These are phyloP conservation scores for Prunus salicina DNA, from an alignment of 306 rosid genomes.

Conservation along the genomic window DNA sequence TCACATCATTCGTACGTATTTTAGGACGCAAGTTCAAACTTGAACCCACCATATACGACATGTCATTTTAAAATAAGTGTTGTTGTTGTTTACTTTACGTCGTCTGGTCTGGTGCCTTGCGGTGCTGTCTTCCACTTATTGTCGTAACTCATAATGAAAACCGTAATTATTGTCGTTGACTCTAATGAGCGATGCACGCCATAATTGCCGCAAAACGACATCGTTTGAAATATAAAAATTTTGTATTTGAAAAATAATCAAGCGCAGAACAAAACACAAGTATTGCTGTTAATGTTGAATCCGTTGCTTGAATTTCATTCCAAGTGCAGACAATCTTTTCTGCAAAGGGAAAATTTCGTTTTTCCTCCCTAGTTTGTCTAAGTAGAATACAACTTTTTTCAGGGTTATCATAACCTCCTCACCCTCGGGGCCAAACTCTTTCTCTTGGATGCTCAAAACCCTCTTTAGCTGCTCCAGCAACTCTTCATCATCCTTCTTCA, in stretches of 20 bases:
- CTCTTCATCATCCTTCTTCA: constrained; percentile 47
- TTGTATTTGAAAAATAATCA: too few species aligned
- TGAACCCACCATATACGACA: neutral
- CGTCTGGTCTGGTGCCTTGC: neutral
- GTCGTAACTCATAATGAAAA: neutral
- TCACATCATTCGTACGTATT: neutral
- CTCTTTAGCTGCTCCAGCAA: constrained; percentile 60
- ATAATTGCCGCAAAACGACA: neutral
- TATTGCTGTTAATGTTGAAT: constrained; percentile 35
- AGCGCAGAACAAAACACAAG: neutral
- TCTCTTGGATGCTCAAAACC: constrained; percentile 73
- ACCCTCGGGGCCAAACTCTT: constrained; percentile 66
- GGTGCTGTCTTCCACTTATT: neutral
- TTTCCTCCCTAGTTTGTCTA: constrained; percentile 68
- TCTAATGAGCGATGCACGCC: neutral
- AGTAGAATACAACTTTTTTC: constrained; percentile 60
- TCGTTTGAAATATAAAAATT: too few species aligned
- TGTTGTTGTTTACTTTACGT: neutral
- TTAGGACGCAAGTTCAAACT: neutral
- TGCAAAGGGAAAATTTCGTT: constrained; percentile 60
- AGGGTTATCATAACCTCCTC: constrained; percentile 66
- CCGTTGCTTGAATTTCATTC: constrained; percentile 63
- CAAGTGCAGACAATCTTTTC: constrained; percentile 61
- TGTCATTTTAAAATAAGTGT: neutral
- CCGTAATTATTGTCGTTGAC: neutral